Base-by-base conservation (phyloP, 1,284 basidiomycete species). In the Irpex lacteus region DNA sequence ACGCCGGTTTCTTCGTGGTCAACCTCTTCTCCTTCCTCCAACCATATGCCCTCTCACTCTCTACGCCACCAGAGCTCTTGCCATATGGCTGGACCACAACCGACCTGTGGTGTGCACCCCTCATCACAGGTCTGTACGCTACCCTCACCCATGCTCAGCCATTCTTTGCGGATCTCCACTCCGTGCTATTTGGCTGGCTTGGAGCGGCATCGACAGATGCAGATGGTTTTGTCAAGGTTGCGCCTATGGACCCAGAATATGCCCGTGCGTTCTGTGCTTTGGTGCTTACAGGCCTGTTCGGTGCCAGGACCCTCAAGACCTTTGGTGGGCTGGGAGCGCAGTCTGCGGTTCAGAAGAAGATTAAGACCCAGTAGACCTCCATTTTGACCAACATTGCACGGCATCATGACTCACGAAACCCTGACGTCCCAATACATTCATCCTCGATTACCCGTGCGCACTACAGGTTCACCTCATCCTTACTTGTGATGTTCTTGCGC, bases 61-160 rank as follows among this genome's bases (percentile, higher is more conserved):
- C 85, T 52, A 92, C 90, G 0, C 91, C 91, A 2, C 79, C 85
- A 0, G 90, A 92, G 70, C 78, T 92, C 8, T 80, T 81, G 59
- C 81, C 88, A 0, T 90, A 89, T 66, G 91, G 90, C 4, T 92
- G 90, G 91, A 88, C 87, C 19, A 85, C 85, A 26, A 81, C 82
- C 0, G 90, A 92, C 70, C 73, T 92, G 36, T 92, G 91, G 91
- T 85, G 84, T 76, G 90, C 91, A 38, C 90, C 86, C 47, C 77
- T 85, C 68, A 76, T 85, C 69, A 91, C 89, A 9, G 90, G 80
- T 0, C 72, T 92, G 9, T 91, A 87, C 70, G 88, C 90, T 60
- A 82, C 90, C 66, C 81, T 92, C 63, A 92, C 91, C 15, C 89
- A 92, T 69, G 85, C 88, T 0, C 90, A 91, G 74, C 89, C 90